phyloP scores from a whole-genome alignment of 768 basidiomycete species.

The Psilocybe sp. region DNA sequence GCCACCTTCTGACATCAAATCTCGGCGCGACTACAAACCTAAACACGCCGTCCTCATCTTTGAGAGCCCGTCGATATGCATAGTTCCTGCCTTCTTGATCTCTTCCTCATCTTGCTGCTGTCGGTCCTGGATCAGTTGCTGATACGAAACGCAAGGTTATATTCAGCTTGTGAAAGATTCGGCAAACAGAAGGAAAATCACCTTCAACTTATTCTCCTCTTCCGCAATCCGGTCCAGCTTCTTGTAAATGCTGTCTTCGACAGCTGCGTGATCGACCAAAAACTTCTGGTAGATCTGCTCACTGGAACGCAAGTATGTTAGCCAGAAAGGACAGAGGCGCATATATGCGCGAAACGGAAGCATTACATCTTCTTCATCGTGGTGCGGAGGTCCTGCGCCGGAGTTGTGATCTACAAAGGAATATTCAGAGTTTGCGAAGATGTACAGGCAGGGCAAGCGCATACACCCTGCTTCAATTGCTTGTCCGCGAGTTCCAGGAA shows the following conservation, averaged over 20 bases:
- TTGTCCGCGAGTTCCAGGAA: slow-evolving; percentile 12
- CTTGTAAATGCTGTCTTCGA: slow-evolving; percentile 19
- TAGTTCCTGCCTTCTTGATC: not conserved
- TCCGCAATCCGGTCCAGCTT: slow-evolving; percentile 11
- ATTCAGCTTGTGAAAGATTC: not conserved
- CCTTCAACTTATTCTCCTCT: slow-evolving; percentile 8
- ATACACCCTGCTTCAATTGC: slow-evolving; percentile 10
- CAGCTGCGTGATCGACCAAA: slow-evolving; percentile 13
- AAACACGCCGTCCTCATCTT: slow-evolving; percentile 14
- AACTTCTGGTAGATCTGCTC: slow-evolving; percentile 14
- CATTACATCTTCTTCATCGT: slow-evolving; percentile 12
- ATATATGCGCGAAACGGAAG: slow-evolving; percentile 4
- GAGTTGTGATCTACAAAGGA: not conserved
- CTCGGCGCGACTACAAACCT: slow-evolving; percentile 4
- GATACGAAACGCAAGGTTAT: not conserved
- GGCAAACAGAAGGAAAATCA: not conserved
- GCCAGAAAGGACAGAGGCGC: not conserved
- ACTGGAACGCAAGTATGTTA: slow-evolving; percentile 1
- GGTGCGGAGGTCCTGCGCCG: slow-evolving; percentile 8
- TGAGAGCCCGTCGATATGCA: slow-evolving; percentile 9
- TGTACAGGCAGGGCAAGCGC: not conserved
- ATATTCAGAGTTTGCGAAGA: not conserved
- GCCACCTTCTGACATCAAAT: not conserved
- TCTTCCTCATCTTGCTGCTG: slow-evolving; percentile 10
- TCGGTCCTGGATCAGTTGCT: slow-evolving; percentile 10